Conservation (phyloP, 2,329 filamentous ascomycete species). For the Pseudocercospora macadamiae region DNA sequence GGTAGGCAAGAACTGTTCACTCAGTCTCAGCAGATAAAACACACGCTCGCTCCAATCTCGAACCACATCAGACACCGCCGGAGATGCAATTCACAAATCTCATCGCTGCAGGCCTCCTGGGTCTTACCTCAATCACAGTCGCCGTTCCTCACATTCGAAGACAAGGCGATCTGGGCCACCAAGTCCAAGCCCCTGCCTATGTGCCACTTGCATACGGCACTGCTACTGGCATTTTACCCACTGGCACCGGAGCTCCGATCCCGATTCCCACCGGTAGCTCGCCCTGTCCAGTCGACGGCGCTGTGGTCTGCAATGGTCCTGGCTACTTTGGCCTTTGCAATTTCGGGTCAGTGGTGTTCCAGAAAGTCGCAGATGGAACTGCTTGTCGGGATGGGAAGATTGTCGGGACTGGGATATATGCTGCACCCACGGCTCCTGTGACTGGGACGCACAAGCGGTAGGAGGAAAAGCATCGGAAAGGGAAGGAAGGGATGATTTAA, state of each 20-base stretch:
- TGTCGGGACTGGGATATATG: conserved; percentile 20
- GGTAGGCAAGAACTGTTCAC: neutral
- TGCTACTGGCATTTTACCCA: neutral
- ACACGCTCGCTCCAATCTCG: neutral
- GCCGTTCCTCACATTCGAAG: conserved; percentile 3
- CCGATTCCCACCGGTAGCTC: conserved; percentile 3
- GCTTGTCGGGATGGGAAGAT: conserved; percentile 37
- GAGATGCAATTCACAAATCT: neutral
- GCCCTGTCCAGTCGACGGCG: conserved; percentile 11
- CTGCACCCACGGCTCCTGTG: neutral
- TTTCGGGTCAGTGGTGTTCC: conserved; percentile 44
- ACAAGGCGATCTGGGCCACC: conserved; percentile 4
- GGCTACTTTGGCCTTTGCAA: conserved; percentile 49
- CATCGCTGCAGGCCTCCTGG: neutral
- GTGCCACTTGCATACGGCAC: neutral
- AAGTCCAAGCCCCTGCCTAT: neutral
- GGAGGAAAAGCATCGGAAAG: too few species aligned
- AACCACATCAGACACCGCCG: neutral
- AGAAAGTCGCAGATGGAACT: conserved; percentile 48
- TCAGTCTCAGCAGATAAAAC: neutral
- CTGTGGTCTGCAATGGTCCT: conserved; percentile 45
- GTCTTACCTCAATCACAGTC: neutral
- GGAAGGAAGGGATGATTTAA: too few species aligned
- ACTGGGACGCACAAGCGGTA: too few species aligned
- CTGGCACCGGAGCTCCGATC: neutral